Base-by-base conservation (phyloP, 352 stramenopile genomes). In the Globisporangium spiculum region DNA sequence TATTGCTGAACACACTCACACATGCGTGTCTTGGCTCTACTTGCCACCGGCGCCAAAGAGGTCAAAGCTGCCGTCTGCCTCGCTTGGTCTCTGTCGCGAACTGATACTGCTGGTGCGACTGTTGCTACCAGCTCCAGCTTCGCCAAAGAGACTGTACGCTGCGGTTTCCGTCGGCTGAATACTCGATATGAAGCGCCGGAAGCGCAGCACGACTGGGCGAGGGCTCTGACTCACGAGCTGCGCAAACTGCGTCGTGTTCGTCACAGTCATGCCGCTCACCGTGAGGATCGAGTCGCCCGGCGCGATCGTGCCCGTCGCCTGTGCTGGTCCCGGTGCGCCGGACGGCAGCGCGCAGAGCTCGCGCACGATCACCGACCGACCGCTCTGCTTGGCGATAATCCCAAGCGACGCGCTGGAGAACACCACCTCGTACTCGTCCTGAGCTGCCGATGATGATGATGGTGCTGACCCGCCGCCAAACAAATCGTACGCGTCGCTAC, bases 351-450 rank as follows among this genome's bases (percentile, higher is more conserved):
- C 62, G 14, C 73, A 72, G 53, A 86, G 93, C 70, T 94, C 86
- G 6, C 82, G 81, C 32, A 95, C 88, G 30, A 93, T 83, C 57
- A 95, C 86, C 3, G 73, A 74, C 16, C 50, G 63, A 0, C 78
- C 77, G 60, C 78, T 91, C 67, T 93, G 81, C 67, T 90, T 90
- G 44, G 86, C 85, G 38, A 92, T 79, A 24, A 96, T 70, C 8
- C 88, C 88, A 24, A 96, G 72, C 22, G 86, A 74, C 16, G 71
- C 65, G 12, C 72, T 74, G 10, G 75, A 67, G 63, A 96, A 96
- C 52, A 85, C 73, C 9, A 94, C 76, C 63, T 96, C 88, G 64
- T 91, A 96, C 55, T 92, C 85, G 34, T 90, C 73, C 20, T 78
- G 71, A 4, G 65, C 38, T 34, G 46, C 56, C 26, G 34, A 16